Base-by-base conservation (phyloP, 2,329 filamentous ascomycete species). In the Apiospora marii region DNA sequence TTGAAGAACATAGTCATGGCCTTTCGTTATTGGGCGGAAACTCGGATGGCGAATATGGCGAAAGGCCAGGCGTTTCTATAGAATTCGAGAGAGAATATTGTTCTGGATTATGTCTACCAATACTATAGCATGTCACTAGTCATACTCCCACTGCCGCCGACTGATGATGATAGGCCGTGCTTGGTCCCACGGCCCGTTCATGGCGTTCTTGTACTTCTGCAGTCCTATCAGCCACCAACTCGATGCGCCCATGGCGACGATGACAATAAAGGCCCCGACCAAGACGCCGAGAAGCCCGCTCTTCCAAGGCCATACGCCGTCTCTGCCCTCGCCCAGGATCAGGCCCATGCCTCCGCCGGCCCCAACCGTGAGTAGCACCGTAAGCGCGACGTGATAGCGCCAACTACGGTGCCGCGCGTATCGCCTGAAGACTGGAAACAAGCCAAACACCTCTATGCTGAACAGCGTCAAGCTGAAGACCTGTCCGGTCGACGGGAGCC, bases 191-290 rank as follows among this genome's bases (percentile, higher is more conserved):
- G 96, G 96, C 61, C 96, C 96, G 79, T 95, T 94, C 76, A 99
- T 98, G 84, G 98, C 96, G 81, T 98, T 98, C 87, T 99, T 99
- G 84, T 98, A 99, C 84, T 97, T 96, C 84, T 99, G 96, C 82
- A 99, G 83, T 12, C 95, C 94, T 79, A 99, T 98, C 75, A 99
- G 84, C 95, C 96, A 98, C 96, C 95, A 98, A 80, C 94, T 97
- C 81, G 95, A 98, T 16, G 95, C 92, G 1, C 96, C 96, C 91
- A 98, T 97, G 2, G 91, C 92, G 71, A 98, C 81, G 5, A 92
- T 90, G 0, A 93, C 92, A 30, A 94, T 86, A 13, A 96, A 79
- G n/a, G 91, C 89, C 6, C 94, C 94, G 7, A 97, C 85, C 0
- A 96, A 82, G 75, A 94, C 92, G 16, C 96, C 96, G 3, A 93